These are phyloP conservation scores for Phialophora macrospora DNA, from an alignment of 2,329 filamentous ascomycete genomes.

Conservation along the genomic window DNA sequence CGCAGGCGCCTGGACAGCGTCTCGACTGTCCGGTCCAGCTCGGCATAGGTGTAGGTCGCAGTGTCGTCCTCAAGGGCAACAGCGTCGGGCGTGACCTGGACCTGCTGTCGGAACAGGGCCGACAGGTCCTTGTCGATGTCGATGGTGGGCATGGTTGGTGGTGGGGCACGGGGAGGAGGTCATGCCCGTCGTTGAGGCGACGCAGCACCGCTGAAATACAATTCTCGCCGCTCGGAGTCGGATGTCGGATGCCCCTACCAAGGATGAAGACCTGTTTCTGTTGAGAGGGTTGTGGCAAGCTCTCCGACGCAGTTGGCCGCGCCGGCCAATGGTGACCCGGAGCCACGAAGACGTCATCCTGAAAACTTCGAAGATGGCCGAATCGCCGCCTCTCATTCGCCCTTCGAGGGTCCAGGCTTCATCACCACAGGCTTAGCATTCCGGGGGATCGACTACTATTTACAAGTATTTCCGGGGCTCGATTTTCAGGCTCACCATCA, in stretches of 20 bases:
- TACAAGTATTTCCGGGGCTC: neutral
- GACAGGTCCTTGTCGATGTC: slow-evolving; percentile 74
- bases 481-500: neutral
- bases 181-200: neutral
- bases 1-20: slow-evolving; percentile 69
- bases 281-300: slow-evolving; percentile 12
- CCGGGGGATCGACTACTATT: slow-evolving; percentile 2
- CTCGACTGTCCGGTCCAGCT: slow-evolving; percentile 71
- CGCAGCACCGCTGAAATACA: neutral
- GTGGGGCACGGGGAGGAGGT: neutral
- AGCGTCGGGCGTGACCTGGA: slow-evolving; percentile 68
- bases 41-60: slow-evolving; percentile 70
- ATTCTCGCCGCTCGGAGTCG: slow-evolving; percentile 4
- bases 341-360: slow-evolving; percentile 16
- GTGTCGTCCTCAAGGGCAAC: slow-evolving; percentile 74
- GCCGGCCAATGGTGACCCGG: slow-evolving; percentile 12
- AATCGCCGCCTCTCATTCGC: slow-evolving; percentile 8
- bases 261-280: slow-evolving; percentile 7
- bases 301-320: slow-evolving; percentile 4
- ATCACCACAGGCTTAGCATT: slow-evolving; percentile 2
- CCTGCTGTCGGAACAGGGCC: slow-evolving; percentile 73
- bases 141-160: slow-evolving; percentile 64
- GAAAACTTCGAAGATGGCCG: slow-evolving; percentile 11
- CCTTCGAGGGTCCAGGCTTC: neutral
- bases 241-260: neutral